phyloP scores from a whole-genome alignment of 2,329 filamentous ascomycete genomes.

The Alternaria longipes region DNA sequence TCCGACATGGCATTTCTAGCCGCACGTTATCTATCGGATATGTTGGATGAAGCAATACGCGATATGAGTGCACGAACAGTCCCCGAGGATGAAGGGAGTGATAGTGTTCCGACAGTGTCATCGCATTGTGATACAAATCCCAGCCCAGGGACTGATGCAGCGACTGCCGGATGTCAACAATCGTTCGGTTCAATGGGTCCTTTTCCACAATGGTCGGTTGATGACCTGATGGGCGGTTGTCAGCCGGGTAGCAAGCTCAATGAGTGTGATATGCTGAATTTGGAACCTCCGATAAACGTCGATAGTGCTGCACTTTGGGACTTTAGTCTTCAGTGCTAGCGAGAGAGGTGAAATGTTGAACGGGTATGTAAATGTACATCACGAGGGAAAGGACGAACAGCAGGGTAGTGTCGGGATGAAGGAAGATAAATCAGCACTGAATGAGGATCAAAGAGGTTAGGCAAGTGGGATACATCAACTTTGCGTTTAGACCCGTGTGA shows the following conservation, averaged over 20 bases:
- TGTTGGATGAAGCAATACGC: slow-evolving; percentile 16
- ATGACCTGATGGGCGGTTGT: background rate
- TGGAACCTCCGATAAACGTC: background rate
- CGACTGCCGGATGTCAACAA: background rate
- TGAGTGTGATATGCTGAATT: background rate
- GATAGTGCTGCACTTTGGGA: slow-evolving; percentile 4
- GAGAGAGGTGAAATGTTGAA: no score
- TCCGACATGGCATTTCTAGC: slow-evolving; percentile 60
- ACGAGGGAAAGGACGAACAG: no score
- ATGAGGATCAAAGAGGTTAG: background rate
- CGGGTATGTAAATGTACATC: no score
- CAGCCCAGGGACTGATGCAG: background rate
- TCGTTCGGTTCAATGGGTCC: background rate
- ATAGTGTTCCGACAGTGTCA: background rate
- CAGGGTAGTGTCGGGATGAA: no score
- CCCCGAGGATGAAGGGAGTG: background rate
- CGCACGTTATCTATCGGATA: slow-evolving; percentile 44
- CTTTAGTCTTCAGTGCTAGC: slow-evolving; percentile 1
- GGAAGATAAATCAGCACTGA: no score
- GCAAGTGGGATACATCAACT: background rate
- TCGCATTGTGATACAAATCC: background rate
- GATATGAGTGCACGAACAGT: background rate
- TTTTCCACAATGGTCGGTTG: background rate
- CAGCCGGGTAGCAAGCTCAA: background rate
- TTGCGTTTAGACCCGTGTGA: background rate